These are phyloP conservation scores for Cryptomeria japonica DNA, from an alignment of 75 land plant species.

Conservation along the genomic window DNA sequence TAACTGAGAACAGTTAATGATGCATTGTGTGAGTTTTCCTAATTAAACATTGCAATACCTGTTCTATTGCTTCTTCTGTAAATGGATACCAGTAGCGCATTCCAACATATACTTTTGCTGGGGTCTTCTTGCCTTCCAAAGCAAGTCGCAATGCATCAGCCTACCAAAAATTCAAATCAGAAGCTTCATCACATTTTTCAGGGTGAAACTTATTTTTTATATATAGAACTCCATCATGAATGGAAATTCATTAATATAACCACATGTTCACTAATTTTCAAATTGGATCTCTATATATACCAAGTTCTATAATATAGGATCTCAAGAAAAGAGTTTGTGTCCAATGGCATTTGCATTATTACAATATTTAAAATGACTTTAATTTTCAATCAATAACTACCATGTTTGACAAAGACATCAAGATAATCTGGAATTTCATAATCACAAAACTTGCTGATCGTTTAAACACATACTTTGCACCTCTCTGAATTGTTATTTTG, in stretches of 20 bases:
- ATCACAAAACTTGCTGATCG: neutral
- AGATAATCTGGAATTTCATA: neutral
- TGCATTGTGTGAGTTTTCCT: neutral
- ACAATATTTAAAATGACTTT: neutral
- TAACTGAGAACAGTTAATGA: neutral
- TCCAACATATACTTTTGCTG: slow-evolving; percentile 76
- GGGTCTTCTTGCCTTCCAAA: slow-evolving; percentile 51
- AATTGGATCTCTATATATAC: neutral
- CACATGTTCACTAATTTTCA: neutral
- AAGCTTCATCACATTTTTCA: neutral
- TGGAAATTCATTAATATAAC: neutral
- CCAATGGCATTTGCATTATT: neutral
- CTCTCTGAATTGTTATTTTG: neutral
- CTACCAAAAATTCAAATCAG: slow-evolving; percentile 25
- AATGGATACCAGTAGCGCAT: slow-evolving; percentile 97
- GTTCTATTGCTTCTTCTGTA: slow-evolving; percentile 84
- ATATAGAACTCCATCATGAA: neutral
- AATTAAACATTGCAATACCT: slow-evolving; percentile 35
- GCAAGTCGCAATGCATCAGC: slow-evolving; percentile 71
- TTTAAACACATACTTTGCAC: neutral
- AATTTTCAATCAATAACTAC: neutral
- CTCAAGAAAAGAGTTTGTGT: neutral
- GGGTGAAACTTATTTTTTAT: neutral
- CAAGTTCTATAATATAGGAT: neutral
- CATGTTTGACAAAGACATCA: neutral